Percentiles rank a stretch among this genome's conserved stretches.
phyloP scores from a whole-genome alignment of 148 eudicot genomes.

The Diospyros lotus region DNA sequence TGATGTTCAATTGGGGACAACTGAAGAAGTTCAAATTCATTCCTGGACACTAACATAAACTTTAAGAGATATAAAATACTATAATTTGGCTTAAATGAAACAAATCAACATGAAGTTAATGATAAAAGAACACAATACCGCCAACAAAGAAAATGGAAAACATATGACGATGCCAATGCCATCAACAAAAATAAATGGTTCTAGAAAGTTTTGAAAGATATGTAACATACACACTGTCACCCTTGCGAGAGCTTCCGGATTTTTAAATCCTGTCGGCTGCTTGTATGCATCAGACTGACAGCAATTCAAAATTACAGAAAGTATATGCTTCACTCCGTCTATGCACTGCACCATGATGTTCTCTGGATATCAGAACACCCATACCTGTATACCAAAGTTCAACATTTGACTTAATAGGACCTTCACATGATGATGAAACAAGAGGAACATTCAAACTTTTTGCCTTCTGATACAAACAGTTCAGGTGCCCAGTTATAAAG shows the following conservation, averaged over 20 bases:
- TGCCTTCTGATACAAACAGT: background rate
- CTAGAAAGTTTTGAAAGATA: constrained; percentile 2
- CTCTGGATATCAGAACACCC: constrained; percentile 29
- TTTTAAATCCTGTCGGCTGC: constrained; percentile 24
- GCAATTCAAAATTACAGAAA: constrained; percentile 33
- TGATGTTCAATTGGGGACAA: too few relatives aligned
- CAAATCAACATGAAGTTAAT: background rate
- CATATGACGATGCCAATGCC: background rate
- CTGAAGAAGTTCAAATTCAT: too few relatives aligned
- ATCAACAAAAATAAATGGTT: background rate
- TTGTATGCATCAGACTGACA: constrained; percentile 39
- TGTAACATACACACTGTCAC: constrained; percentile 33
- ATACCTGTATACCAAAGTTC: constrained; percentile 25
- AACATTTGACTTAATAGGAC: background rate
- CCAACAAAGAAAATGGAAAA: background rate
- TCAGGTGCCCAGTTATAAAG: background rate
- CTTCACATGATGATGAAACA: background rate
- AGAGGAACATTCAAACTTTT: too few relatives aligned
- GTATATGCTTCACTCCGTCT: constrained; percentile 42
- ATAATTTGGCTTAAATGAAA: background rate
- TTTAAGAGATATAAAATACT: too few relatives aligned
- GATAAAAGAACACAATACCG: background rate
- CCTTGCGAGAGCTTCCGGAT: constrained; percentile 35
- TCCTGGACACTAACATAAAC: too few relatives aligned
- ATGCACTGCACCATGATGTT: constrained; percentile 53